Percentiles rank a stretch among this genome's conserved stretches.
These are phyloP conservation scores for Bipolaris bicolor DNA, from an alignment of 2,329 filamentous ascomycete genomes.

Conservation along the genomic window DNA sequence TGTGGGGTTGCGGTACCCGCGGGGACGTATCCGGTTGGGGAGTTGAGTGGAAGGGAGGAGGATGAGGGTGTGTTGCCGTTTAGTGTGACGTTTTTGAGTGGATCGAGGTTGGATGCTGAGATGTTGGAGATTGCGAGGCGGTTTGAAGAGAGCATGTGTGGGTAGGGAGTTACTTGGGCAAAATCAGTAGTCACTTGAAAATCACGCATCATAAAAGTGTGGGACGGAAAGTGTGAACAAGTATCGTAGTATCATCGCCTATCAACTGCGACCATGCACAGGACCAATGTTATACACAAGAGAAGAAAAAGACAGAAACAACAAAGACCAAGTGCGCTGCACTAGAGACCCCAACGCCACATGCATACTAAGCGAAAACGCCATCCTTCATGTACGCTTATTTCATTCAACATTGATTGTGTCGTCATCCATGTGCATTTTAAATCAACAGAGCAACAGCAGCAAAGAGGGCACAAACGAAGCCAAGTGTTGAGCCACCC, in stretches of 20 bases:
- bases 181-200: not conserved
- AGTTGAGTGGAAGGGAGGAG: slow-evolving; percentile 33
- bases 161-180: not conserved
- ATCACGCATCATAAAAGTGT: not conserved
- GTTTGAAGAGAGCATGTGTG: slow-evolving; percentile 25
- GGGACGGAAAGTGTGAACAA: not conserved
- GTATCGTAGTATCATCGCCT: not conserved
- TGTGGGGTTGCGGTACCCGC: slow-evolving; percentile 56
- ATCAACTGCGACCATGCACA: not conserved
- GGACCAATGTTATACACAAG: slow-evolving; percentile 1
- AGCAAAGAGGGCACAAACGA: slow-evolving; percentile 43
- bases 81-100: slow-evolving; percentile 51
- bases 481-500: slow-evolving; percentile 40
- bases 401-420: not conserved
- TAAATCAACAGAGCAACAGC: slow-evolving; percentile 37
- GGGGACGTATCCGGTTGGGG: slow-evolving; percentile 44
- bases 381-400: slow-evolving; percentile 6
- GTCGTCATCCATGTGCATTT: not conserved
- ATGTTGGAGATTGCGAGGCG: slow-evolving; percentile 49
- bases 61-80: slow-evolving; percentile 47
- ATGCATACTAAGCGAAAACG: not conserved
- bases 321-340: not conserved
- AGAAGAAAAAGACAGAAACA: not conserved
- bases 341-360: not conserved
- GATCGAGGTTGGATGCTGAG: slow-evolving; percentile 48